Evolutionary conservation across 441 rosid species (phyloP), one percentile per base, ranked within the genome.

Genomic region (Bocquillonia castaneifolia): DNA sequence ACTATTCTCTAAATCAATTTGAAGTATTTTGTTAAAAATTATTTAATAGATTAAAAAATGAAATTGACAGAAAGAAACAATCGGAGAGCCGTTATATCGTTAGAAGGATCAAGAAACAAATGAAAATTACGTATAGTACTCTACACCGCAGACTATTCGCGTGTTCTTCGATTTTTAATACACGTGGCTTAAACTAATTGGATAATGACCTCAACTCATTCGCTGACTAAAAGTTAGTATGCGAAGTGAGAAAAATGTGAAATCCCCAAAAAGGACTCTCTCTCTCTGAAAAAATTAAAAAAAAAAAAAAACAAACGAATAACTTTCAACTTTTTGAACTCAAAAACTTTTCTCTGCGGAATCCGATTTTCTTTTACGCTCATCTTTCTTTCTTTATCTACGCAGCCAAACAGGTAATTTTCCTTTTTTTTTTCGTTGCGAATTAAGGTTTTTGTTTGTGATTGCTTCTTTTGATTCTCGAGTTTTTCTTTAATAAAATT

Each of bases 41-140:
- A n/a, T n/a, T n/a, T n/a, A n/a, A n/a, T n/a, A n/a, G n/a, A n/a
- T n/a, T 36, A 36, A 3, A 36, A 36, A 36, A 10, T 36, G 40
- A 4, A 4, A 10, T 25, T 44, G 7, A 17, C 20, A 39, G 64
- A 29, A 26, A 45, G 56, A 20, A 50, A 50, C 57, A 64, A 44
- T 5, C 42, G 44, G 71, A 56, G 26, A 67, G 63, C 71, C 62
- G 70, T 66, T 66, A 54, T 44, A 56, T 56, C 4, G 63, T 66
- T 31, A 2, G 67, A 10, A 47, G 42, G 5, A 32, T 47, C n/a
- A 29, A 18, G 67, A 18, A 28, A 63, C 66, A 45, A 44, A 9
- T 10, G 1, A 9, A 6, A 62, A 5, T n/a, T n/a, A n/a, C n/a
- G n/a, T n/a, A n/a, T n/a, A n/a, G 2, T 40, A 10, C 45, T 12